A percentile compares a stretch with the other conserved stretches of the same genome.
These are phyloP conservation scores for Neofusicoccum umdonicola DNA, from an alignment of 2,329 filamentous ascomycete species.

Conservation along the genomic window DNA sequence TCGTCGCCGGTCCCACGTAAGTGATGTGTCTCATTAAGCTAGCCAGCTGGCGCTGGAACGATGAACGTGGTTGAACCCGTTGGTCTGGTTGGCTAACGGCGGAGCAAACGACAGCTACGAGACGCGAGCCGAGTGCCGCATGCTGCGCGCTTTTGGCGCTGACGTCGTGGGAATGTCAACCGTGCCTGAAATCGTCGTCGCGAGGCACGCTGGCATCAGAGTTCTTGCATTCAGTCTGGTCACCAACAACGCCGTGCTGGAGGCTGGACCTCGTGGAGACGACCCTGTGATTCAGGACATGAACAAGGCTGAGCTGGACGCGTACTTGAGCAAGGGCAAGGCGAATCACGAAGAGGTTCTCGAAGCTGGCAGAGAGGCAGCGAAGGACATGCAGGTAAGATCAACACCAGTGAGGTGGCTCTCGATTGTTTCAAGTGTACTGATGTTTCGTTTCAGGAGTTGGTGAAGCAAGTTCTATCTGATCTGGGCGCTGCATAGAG, in stretches of 20 bases:
- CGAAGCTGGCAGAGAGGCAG: slow-evolving; percentile 58
- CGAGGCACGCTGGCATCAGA: slow-evolving; percentile 61
- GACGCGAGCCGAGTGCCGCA: slow-evolving; percentile 63
- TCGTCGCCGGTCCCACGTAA: slow-evolving; percentile 61
- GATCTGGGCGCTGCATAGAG: slow-evolving; percentile 30
- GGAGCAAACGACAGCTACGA: slow-evolving; percentile 51
- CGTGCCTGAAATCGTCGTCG: slow-evolving; percentile 66
- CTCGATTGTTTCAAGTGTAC: not conserved
- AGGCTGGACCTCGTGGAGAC: slow-evolving; percentile 58
- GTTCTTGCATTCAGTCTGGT: slow-evolving; percentile 66
- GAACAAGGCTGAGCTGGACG: slow-evolving; percentile 51
- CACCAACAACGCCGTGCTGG: slow-evolving; percentile 62
- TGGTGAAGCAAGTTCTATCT: slow-evolving; percentile 47
- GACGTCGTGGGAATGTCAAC: slow-evolving; percentile 71
- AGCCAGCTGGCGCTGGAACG: too few relatives aligned
- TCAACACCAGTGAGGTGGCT: not conserved
- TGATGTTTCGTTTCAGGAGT: slow-evolving; percentile 26
- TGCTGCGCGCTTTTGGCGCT: slow-evolving; percentile 60
- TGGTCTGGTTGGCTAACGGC: not conserved
- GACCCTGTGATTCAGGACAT: slow-evolving; percentile 53
- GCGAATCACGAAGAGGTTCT: slow-evolving; percentile 66
- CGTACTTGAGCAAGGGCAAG: slow-evolving; percentile 57
- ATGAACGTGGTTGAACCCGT: not conserved
- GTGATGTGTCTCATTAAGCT: slow-evolving; percentile 19
- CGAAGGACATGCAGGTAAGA: slow-evolving; percentile 60